phyloP scores from a whole-genome alignment of 495 filamentous ascomycete genomes.

The Hypoxylon fuscum region DNA sequence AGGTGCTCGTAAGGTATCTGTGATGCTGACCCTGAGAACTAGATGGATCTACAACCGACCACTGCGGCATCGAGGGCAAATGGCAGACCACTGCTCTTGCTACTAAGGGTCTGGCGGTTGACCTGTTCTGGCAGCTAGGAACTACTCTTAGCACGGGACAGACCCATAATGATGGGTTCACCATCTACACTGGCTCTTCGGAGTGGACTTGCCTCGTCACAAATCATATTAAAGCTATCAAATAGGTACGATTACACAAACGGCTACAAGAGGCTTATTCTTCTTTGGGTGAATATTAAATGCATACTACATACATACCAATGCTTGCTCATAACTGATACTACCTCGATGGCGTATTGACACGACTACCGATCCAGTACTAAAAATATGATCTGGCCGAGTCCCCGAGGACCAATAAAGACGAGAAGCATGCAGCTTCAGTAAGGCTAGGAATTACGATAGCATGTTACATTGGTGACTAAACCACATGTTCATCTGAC shows the following conservation, averaged over 20 bases:
- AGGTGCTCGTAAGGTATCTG: no score
- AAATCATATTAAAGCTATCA: conserved; percentile 64
- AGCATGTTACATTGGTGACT: conserved; percentile 1
- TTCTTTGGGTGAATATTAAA: no score
- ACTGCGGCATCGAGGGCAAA: conserved; percentile 57
- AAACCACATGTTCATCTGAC: not conserved
- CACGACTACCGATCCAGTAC: no score
- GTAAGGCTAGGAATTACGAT: not conserved
- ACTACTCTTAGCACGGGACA: conserved; percentile 62
- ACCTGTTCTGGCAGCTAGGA: conserved; percentile 75
- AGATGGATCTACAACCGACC: conserved; percentile 42
- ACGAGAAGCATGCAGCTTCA: not conserved
- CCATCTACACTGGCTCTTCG: conserved; percentile 52
- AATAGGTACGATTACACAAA: no score
- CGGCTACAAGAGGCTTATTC: no score
- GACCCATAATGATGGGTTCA: conserved; percentile 69
- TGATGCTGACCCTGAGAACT: conserved; percentile 44
- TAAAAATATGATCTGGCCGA: not conserved
- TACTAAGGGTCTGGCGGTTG: conserved; percentile 61
- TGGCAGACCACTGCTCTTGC: conserved; percentile 66
- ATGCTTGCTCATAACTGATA: no score
- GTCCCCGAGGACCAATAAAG: not conserved
- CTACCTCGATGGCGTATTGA: no score
- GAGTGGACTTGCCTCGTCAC: conserved; percentile 56
- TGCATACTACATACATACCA: no score